Evolutionary conservation across 495 filamentous ascomycete genomes (phyloP), one percentile per base, ranked within the genome.

Genomic region (Penicillium bialowiezense): DNA sequence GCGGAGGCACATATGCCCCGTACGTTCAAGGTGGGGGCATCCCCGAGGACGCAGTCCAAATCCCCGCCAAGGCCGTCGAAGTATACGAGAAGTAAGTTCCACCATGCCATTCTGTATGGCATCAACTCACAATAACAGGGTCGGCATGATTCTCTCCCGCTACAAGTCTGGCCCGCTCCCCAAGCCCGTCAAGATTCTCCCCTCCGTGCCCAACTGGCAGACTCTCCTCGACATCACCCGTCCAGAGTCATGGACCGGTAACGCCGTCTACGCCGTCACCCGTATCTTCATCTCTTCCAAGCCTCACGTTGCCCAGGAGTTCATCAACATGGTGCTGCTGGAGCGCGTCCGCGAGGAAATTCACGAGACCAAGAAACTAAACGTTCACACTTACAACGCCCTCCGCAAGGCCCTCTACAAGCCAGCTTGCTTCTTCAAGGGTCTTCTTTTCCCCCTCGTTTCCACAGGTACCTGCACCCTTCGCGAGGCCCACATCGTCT

Each of bases 181-280:
- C 10, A 97, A 97, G 68, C 92, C 91, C 1, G 95, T 99, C 80
- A 97, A 97, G 69, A 88, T 97, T 50, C 79, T 99, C 24, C 93
- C 95, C 0, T 88, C 89, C 3, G 80, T 97, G 7, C 90, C 90
- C 2, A 83, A 90, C 57, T 96, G 90, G 89, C 87, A 90, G 55
- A 88, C 87, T 15, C 87, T 97, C 34, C 81, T 96, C 54, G 75
- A 82, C 45, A 82, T 93, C 50, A 95, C 90, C 12, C 80, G 80
- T 4, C 90, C 91, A 9, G 86, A 90, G 48, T 75, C 77, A 53
- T 96, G 92, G 93, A 93, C 91, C 0, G 78, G 90, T 14, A 90
- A 97, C 61, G 87, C 87, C 44, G 81, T 85, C 58, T 95, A 87
- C 60, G 89, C 89, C 48, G 90, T 85, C 14, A 97, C 91, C 7